A percentile compares a stretch with the other conserved stretches of the same genome.
phyloP scores from a whole-genome alignment of 2,329 filamentous ascomycete genomes.

The Tothia fuscella region DNA sequence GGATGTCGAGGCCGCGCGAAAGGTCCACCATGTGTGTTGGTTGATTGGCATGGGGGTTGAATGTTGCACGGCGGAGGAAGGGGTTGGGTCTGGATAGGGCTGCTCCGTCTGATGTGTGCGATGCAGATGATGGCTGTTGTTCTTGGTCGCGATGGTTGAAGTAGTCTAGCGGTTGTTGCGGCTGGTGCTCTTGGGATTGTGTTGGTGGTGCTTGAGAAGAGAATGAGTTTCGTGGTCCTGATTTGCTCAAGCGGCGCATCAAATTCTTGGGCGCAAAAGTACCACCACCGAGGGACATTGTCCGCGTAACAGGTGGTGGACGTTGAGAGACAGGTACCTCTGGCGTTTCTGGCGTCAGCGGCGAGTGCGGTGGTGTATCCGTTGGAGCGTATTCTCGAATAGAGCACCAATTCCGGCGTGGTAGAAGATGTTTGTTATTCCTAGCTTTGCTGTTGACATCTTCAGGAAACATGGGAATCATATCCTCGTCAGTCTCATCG shows the following conservation, averaged over 20 bases:
- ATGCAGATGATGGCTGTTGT: slow-evolving; percentile 1
- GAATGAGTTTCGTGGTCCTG: slow-evolving; percentile 14
- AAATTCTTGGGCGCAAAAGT: too few relatives aligned
- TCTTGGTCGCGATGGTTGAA: slow-evolving; percentile 5
- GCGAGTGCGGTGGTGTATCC: slow-evolving; percentile 58
- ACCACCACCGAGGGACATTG: background rate
- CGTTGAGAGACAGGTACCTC: slow-evolving; percentile 4
- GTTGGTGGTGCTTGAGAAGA: slow-evolving; percentile 20
- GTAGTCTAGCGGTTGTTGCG: slow-evolving; percentile 1
- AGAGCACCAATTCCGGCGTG: slow-evolving; percentile 90
- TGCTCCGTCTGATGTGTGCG: background rate
- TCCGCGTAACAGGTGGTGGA: slow-evolving; percentile 1
- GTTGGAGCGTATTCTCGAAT: slow-evolving; percentile 77
- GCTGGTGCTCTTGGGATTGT: slow-evolving; percentile 3
- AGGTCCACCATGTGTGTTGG: slow-evolving; percentile 48
- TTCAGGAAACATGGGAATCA: slow-evolving; percentile 85
- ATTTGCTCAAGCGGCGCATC: slow-evolving; percentile 14
- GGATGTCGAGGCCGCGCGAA: slow-evolving; percentile 74
- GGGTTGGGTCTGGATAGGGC: slow-evolving; percentile 2
- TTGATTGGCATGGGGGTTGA: slow-evolving; percentile 35
- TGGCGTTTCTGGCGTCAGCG: slow-evolving; percentile 27
- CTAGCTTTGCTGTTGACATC: slow-evolving; percentile 81
- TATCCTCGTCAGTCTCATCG: slow-evolving; percentile 74
- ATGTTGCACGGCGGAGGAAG: slow-evolving; percentile 59
- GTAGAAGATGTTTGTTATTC: slow-evolving; percentile 83